Evolutionary conservation across 2,329 filamentous ascomycete genomes (phyloP), one percentile per base, ranked within the genome.

Genomic region (Calcarisporium arbuscula): DNA sequence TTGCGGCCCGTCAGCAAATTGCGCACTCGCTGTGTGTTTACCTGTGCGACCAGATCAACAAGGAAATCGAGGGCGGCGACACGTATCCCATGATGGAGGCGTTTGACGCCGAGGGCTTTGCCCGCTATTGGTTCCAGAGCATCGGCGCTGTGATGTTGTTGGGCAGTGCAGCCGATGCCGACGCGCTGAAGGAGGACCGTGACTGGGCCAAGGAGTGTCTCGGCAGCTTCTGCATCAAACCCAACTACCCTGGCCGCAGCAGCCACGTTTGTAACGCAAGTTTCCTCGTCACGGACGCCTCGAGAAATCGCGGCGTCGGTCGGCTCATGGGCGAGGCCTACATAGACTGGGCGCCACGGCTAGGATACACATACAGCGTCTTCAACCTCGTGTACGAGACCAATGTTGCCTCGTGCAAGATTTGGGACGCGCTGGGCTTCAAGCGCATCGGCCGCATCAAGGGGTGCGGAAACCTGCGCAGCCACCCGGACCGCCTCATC

Each of bases 351-450:
- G 82, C 83, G 11, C 81, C 82, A 19, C 77, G 78, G 77, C 83
- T 73, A 62, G 86, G 87, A 30, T 95, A 94, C 63, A 84, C 82
- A 2, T 94, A 94, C 65, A 89, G 85, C 26, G 85, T 95, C 43
- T 95, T 95, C 71, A 94, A 94, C 59, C 74, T 94, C 32, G 88
- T 94, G 6, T 94, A 94, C 65, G 88, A 94, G 68, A 94, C 85
- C 45, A 94, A 94, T 59, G 82, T 92, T 17, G 88, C 85, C 1
- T 90, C 85, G 20, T 89, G 87, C 57, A 81, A 83, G 43, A 88
- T 94, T 52, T 95, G 88, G 88, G 88, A 95, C 60, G 84, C 82
- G 2, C 73, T 95, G 19, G 87, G 87, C 39, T 95, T 95, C 67
- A 92, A 94, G 70, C 80, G 88, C 38, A 92, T 95, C 53, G 88